phyloP scores from a whole-genome alignment of 2,329 filamentous ascomycete genomes.

The Alternaria arborescens region DNA sequence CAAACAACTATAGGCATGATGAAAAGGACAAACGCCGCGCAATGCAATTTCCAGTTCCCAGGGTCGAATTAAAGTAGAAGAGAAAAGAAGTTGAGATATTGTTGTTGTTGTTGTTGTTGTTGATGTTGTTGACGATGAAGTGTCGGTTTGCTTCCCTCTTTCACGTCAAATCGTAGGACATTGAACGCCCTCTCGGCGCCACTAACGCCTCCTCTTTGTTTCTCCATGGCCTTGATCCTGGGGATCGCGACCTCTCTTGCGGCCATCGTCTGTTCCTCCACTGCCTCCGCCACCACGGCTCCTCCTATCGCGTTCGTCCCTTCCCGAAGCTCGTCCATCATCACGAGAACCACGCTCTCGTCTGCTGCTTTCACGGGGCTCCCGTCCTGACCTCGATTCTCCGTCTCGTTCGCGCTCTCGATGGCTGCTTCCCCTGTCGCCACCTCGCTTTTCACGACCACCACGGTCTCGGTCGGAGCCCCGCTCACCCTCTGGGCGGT shows the following conservation, averaged over 20 bases:
- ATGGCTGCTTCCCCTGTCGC: constrained; percentile 33
- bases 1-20: not conserved
- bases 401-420: constrained; percentile 30
- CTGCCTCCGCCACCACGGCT: constrained; percentile 26
- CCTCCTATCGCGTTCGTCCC: constrained; percentile 35
- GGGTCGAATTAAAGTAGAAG: not conserved
- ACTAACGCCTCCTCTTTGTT: constrained; percentile 35
- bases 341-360: constrained; percentile 37
- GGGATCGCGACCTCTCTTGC: constrained; percentile 34
- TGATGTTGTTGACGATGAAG: not conserved
- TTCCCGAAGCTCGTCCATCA: constrained; percentile 30
- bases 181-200: not conserved
- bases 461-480: constrained; percentile 37
- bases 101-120: not conserved
- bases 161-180: not conserved
- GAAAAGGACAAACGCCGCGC: constrained; percentile 4
- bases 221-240: constrained; percentile 36
- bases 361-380: constrained; percentile 32
- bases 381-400: constrained; percentile 21
- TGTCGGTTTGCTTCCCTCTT: not conserved
- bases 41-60: constrained; percentile 4
- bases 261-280: constrained; percentile 27
- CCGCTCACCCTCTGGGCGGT: constrained; percentile 34
- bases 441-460: constrained; percentile 38
- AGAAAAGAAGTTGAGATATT: constrained; percentile 13